Base-by-base conservation (phyloP, 2,329 filamentous ascomycete species). In the Diaporthe velutina region DNA sequence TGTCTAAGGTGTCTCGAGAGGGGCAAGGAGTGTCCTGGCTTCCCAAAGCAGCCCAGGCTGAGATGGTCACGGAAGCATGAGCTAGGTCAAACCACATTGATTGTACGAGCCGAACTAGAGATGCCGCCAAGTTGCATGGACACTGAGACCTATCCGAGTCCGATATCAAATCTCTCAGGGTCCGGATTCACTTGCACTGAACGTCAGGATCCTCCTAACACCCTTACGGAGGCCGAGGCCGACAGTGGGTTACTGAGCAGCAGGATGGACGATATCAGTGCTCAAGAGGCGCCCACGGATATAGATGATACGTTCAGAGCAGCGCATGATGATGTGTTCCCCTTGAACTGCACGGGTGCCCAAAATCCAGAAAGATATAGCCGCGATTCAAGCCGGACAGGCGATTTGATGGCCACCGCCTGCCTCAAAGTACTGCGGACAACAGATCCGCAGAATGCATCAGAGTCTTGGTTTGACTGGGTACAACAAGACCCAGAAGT, bases 1-100 rank as follows among this genome's bases (percentile, higher is more conserved):
- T 54, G 50, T 30, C 50, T 54, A 30, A 4, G 50, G 15, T 54
- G 50, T 54, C 25, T 54, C 25, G 50, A 54, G 50, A 54, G 30
- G 30, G 50, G 50, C 50, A 54, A 54, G 12, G 50, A 54, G 4
- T 54, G 50, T 12, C 50, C 50, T 30, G 50, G 50, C 25, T 54
- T 15, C 50, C 25, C 13, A 17, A 54, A 30, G 25, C 50, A 54
- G 50, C 25, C 17, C 13, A 30, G 15, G 50, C n/a, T 54, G 50
- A 54, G 50, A 30, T 54, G 50, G 50, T 54, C 50, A 30, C 50
- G 25, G n/a, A 54, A 54, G 50, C 50, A 54, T 54, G 50, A 54
- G 25, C 50, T 54, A 30, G 25, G n/a, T 30, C n/a, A 13, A 38
- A 5, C 10, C 5, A 38, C 10, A 38, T 38, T 5, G 5, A 10